Conservation (phyloP, 495 filamentous ascomycete species). For the Tuber indicum region DNA sequence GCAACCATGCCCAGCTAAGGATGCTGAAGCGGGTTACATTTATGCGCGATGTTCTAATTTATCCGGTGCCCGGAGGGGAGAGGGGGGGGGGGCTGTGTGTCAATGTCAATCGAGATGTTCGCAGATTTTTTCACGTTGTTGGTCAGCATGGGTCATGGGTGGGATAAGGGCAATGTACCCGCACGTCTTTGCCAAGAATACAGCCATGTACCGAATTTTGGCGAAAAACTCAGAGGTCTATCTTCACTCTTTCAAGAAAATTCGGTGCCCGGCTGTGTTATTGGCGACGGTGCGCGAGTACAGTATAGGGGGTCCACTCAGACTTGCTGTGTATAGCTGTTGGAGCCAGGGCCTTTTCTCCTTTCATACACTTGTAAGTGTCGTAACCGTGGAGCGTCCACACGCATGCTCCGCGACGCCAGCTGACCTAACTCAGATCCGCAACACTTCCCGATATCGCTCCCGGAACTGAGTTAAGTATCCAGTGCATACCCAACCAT, state of each 20-base stretch:
- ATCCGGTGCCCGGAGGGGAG: background rate
- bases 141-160: background rate
- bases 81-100: background rate
- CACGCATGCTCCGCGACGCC: background rate
- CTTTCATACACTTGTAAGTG: background rate
- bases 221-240: no score
- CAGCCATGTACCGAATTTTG: no score
- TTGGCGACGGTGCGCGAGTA: no score
- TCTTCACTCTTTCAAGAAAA: no score
- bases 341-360: background rate
- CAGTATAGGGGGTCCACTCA: background rate
- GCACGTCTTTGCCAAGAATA: no score
- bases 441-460: background rate
- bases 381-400: background rate
- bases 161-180: background rate
- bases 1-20: background rate
- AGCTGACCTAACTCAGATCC: background rate
- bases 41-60: background rate
- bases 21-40: background rate
- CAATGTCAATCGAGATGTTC: background rate
- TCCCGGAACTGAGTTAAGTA: background rate
- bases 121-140: background rate
- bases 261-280: no score
- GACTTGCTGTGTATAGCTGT: background rate
- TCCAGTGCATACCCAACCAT: background rate